Conservation (phyloP, 2,329 filamentous ascomycete genomes). For the Elsinoe perseae region DNA sequence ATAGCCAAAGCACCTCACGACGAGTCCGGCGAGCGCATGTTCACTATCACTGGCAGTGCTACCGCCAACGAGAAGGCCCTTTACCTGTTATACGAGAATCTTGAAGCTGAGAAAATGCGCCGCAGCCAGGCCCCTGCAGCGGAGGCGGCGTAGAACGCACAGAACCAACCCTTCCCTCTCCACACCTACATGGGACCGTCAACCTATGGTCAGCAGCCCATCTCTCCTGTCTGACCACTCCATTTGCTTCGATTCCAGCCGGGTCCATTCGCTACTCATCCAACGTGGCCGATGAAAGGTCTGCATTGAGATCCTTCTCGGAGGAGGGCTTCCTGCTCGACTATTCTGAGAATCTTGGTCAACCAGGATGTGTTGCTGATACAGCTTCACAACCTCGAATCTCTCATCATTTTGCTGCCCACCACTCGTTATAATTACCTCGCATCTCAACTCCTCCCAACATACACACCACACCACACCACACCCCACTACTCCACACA, state of each 20-base stretch:
- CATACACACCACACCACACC: not conserved
- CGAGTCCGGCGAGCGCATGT: slow-evolving; percentile 97
- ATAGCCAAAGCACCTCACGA: slow-evolving; percentile 97
- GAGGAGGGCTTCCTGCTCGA: not conserved
- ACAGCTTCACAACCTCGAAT: not conserved
- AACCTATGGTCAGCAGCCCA: slow-evolving; percentile 1
- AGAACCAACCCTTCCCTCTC: slow-evolving; percentile 15
- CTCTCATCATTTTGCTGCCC: slow-evolving; percentile 1
- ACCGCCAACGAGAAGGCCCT: slow-evolving; percentile 92
- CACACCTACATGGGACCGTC: not conserved
- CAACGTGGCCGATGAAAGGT: not conserved
- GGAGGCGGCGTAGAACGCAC: slow-evolving; percentile 28
- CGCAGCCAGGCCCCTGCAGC: slow-evolving; percentile 64
- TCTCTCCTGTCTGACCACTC: slow-evolving; percentile 8
- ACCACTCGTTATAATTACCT: slow-evolving; percentile 11
- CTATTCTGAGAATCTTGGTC: not conserved
- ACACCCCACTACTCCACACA: not conserved
- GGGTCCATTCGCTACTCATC: not conserved
- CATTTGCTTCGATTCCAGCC: not conserved
- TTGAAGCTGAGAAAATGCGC: slow-evolving; percentile 98
- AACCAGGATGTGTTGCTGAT: not conserved
- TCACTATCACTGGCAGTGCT: slow-evolving; percentile 95
- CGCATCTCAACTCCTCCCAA: slow-evolving; percentile 10
- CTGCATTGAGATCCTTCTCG: not conserved
- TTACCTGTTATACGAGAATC: slow-evolving; percentile 95